phyloP scores from a whole-genome alignment of 2,329 filamentous ascomycete species.

The Colletotrichum sp. region DNA sequence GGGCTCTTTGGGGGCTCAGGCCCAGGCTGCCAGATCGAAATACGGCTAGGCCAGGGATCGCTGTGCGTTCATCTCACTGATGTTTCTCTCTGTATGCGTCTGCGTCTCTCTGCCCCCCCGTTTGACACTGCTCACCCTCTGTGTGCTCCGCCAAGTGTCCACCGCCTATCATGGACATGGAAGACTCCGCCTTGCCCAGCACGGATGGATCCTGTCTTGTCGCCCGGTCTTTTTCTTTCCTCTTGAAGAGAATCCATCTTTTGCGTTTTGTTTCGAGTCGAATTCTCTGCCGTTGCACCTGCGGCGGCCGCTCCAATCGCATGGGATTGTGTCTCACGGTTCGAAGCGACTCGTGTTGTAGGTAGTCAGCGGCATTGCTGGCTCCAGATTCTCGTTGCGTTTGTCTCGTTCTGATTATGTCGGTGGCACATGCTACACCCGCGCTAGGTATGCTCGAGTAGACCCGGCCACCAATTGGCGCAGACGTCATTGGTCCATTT shows the following conservation, averaged over 20 bases:
- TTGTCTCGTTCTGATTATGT: background rate
- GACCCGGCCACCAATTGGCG: background rate
- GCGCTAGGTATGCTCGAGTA: background rate
- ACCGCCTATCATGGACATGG: background rate
- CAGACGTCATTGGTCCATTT: background rate
- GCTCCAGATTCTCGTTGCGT: background rate
- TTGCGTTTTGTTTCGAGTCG: background rate
- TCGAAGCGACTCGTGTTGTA: background rate
- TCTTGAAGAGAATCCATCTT: background rate
- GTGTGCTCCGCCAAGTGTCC: background rate
- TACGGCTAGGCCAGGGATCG: background rate
- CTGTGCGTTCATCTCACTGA: conserved; percentile 6
- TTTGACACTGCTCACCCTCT: background rate
- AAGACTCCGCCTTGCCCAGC: background rate
- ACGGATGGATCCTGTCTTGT: background rate
- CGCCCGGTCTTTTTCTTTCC: background rate
- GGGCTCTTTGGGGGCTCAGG: background rate
- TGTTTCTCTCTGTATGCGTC: background rate
- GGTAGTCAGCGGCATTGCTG: background rate
- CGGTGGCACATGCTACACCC: conserved; percentile 12
- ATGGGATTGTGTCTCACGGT: background rate
- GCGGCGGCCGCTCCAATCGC: conserved; percentile 3
- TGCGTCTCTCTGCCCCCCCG: background rate
- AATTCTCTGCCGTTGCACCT: background rate
- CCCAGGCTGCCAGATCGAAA: conserved; percentile 14